A percentile compares a stretch with the other conserved stretches of the same genome.
These are phyloP conservation scores for Pleurotus salmoneostramineus DNA, from an alignment of 768 basidiomycete species.

Conservation along the genomic window DNA sequence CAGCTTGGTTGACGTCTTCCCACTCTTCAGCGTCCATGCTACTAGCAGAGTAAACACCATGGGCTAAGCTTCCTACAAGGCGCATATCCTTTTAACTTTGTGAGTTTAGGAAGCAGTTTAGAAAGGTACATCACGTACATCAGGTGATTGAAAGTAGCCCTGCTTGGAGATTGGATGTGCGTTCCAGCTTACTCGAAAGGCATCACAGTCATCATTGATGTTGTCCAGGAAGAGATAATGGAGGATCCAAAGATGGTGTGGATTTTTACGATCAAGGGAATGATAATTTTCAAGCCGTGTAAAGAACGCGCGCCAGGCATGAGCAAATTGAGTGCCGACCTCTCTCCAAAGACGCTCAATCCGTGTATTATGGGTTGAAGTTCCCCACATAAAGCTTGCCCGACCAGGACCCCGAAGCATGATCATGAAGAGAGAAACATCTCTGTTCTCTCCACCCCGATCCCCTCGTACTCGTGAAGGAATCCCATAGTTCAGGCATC, in stretches of 20 bases:
- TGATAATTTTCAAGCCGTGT: constrained; percentile 27
- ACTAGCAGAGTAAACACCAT: background rate
- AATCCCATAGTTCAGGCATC: constrained; percentile 15
- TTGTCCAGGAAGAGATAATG: constrained; percentile 32
- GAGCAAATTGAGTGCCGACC: constrained; percentile 32
- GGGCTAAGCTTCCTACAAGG: background rate
- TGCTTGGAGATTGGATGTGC: constrained; percentile 26
- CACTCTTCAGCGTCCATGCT: background rate
- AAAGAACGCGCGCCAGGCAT: constrained; percentile 40
- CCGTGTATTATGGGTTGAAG: constrained; percentile 34
- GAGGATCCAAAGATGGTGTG: constrained; percentile 38
- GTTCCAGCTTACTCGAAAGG: constrained; percentile 36
- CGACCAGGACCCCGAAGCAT: constrained; percentile 21
- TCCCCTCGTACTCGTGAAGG: constrained; percentile 30
- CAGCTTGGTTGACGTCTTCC: background rate
- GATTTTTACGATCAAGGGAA: constrained; percentile 22
- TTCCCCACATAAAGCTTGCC: constrained; percentile 30
- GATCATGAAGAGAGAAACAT: constrained; percentile 31
- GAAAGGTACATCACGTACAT: constrained; percentile 6
- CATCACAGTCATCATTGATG: constrained; percentile 31
- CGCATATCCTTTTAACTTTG: constrained; percentile 9
- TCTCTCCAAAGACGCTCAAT: constrained; percentile 46
- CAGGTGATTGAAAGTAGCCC: constrained; percentile 19
- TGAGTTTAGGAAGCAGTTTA: background rate
- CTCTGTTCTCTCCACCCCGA: constrained; percentile 29